phyloP scores from a whole-genome alignment of 768 basidiomycete genomes.

The Cyclocybe cylindracea region DNA sequence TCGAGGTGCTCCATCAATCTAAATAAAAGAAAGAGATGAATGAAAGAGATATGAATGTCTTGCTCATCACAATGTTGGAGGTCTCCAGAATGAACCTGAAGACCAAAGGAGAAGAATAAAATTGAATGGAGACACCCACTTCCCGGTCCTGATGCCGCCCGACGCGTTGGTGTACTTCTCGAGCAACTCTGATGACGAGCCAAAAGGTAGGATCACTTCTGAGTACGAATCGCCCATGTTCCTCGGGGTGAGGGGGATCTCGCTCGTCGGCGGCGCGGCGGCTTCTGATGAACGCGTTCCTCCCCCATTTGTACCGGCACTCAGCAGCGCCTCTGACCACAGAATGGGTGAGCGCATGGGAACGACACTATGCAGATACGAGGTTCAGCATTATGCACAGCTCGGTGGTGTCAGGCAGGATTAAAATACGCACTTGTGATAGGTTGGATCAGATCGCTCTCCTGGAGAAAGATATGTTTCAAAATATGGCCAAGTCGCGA shows the following conservation, averaged over 20 bases:
- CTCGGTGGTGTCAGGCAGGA: not conserved
- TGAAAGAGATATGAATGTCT: too few species aligned
- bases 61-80: not conserved
- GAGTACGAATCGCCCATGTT: conserved; percentile 74
- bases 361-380: conserved; percentile 41
- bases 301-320: conserved; percentile 26
- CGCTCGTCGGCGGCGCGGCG: conserved; percentile 7
- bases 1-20: conserved; percentile 82
- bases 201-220: conserved; percentile 65
- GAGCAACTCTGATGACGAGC: conserved; percentile 54
- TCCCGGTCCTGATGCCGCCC: conserved; percentile 72
- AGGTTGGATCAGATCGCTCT: conserved; percentile 52
- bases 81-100: not conserved
- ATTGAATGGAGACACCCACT: conserved; percentile 30
- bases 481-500: not conserved
- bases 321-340: conserved; percentile 63
- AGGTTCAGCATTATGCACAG: not conserved
- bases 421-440: conserved; percentile 43
- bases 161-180: conserved; percentile 73
- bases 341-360: conserved; percentile 51
- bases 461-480: conserved; percentile 31
- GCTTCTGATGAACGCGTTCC: conserved; percentile 1
- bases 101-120: not conserved
- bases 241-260: conserved; percentile 25
- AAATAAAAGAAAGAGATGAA: not conserved